Evolutionary conservation across 2,329 filamentous ascomycete species (phyloP).

Genomic region (Verticillium zaregamsianum): DNA sequence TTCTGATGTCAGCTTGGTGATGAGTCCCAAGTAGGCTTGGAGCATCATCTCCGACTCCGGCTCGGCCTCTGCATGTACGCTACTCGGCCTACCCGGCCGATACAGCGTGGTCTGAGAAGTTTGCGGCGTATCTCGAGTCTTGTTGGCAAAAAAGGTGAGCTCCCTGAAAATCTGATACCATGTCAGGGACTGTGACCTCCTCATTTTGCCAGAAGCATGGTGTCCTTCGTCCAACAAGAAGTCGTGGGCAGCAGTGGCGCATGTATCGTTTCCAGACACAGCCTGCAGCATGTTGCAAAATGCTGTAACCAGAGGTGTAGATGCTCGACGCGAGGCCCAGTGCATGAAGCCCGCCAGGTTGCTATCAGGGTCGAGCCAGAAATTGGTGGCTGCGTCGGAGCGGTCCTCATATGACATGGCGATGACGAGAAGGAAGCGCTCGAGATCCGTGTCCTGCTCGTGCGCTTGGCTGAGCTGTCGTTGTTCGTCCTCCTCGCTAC

Average conservation of each 20-base stretch:
- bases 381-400: constrained; percentile 77
- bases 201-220: constrained; percentile 70
- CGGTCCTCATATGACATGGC: constrained; percentile 87
- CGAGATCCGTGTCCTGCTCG: constrained; percentile 70
- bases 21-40: constrained; percentile 85
- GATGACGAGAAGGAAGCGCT: constrained; percentile 88
- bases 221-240: constrained; percentile 86
- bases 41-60: constrained; percentile 96
- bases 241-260: constrained; percentile 78
- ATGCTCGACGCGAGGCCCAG: constrained; percentile 93
- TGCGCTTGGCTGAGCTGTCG: constrained; percentile 62
- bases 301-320: constrained; percentile 90
- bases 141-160: constrained; percentile 76
- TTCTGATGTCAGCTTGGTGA: constrained; percentile 74
- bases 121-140: constrained; percentile 68
- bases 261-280: constrained; percentile 76
- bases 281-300: constrained; percentile 96
- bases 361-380: constrained; percentile 89
- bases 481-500: constrained; percentile 86
- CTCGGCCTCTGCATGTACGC: constrained; percentile 71
- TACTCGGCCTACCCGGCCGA: constrained; percentile 56
- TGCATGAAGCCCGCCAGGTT: constrained; percentile 93
- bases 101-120: constrained; percentile 48
- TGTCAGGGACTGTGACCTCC: constrained; percentile 78
- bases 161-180: constrained; percentile 94